phyloP scores from a whole-genome alignment of 108 stramenopile genomes.

The Cyclotella choctawhatcheeana region DNA sequence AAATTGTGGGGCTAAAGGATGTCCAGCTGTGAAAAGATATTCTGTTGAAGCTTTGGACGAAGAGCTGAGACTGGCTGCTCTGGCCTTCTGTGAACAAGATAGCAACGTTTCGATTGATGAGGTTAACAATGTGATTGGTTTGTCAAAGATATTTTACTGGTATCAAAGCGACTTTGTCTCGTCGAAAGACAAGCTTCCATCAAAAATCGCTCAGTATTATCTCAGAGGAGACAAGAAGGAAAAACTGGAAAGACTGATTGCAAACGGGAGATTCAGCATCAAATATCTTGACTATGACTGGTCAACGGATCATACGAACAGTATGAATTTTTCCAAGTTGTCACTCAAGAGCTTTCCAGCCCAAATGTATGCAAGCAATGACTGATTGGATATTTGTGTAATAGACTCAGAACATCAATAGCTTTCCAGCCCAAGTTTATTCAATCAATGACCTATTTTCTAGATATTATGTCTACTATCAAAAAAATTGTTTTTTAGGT shows the following conservation, averaged over 20 bases:
- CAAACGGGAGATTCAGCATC: slow-evolving; percentile 22
- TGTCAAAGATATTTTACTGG: slow-evolving; percentile 63
- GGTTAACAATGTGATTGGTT: slow-evolving; percentile 18
- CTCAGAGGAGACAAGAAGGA: slow-evolving; percentile 44
- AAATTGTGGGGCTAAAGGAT: slow-evolving; percentile 73
- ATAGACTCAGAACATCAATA: too few species aligned
- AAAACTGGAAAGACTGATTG: slow-evolving; percentile 32
- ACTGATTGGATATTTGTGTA: too few species aligned
- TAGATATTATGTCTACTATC: too few species aligned
- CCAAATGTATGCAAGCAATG: not conserved
- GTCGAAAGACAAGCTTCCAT: slow-evolving; percentile 45
- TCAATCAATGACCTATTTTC: not conserved
- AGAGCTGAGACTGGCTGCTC: slow-evolving; percentile 55
- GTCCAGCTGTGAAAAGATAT: slow-evolving; percentile 70
- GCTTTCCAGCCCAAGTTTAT: slow-evolving; percentile 6
- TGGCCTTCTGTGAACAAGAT: slow-evolving; percentile 60
- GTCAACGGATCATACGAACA: slow-evolving; percentile 39
- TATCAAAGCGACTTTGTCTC: slow-evolving; percentile 56
- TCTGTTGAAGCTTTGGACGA: slow-evolving; percentile 49
- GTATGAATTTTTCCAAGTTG: slow-evolving; percentile 12
- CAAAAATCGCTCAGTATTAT: slow-evolving; percentile 27
- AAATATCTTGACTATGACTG: slow-evolving; percentile 52
- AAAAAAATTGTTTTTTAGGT: too few species aligned
- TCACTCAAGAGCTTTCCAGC: not conserved
- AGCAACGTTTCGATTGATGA: slow-evolving; percentile 46